Percentiles rank a stretch among this genome's conserved stretches.
Conservation (phyloP, 106 monocot genomes). For the Alisma plantagoaquatica region DNA sequence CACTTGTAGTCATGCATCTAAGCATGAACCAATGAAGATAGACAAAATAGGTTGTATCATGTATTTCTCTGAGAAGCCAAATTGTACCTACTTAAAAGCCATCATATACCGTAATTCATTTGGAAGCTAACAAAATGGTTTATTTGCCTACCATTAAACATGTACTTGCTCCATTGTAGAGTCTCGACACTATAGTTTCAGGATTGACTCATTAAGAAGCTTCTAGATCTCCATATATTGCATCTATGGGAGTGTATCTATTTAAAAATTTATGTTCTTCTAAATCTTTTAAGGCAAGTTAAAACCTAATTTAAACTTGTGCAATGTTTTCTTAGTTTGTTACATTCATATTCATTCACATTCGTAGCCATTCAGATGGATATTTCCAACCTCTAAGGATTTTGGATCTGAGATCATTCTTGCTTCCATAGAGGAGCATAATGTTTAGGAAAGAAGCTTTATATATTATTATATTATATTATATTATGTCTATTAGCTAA, state of each 20-base stretch:
- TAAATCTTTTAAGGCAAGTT: constrained; percentile 13
- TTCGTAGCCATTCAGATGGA: background rate
- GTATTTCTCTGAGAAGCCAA: constrained; percentile 13
- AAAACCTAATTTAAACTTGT: too few relatives aligned
- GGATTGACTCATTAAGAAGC: constrained; percentile 12
- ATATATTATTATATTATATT: background rate
- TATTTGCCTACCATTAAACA: background rate
- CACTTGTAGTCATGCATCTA: constrained; percentile 14
- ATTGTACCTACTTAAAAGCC: constrained; percentile 7
- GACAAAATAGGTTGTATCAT: constrained; percentile 7
- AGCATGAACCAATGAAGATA: constrained; percentile 16
- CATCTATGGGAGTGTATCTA: constrained; percentile 16
- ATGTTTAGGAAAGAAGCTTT: constrained; percentile 6
- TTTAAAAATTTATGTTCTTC: constrained; percentile 12
- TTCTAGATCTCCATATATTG: constrained; percentile 6
- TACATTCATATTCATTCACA: background rate
- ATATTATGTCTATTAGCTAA: background rate
- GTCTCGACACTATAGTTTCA: background rate
- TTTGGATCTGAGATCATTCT: constrained; percentile 21
- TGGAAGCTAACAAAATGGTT: background rate
- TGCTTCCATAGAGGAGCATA: constrained; percentile 5
- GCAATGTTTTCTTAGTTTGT: background rate
- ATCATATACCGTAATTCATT: constrained; percentile 3
- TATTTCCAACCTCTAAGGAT: constrained; percentile 11
- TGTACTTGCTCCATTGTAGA: background rate